Conservation (phyloP, 2,329 filamentous ascomycete species). For the Ophiostoma perfectum region DNA sequence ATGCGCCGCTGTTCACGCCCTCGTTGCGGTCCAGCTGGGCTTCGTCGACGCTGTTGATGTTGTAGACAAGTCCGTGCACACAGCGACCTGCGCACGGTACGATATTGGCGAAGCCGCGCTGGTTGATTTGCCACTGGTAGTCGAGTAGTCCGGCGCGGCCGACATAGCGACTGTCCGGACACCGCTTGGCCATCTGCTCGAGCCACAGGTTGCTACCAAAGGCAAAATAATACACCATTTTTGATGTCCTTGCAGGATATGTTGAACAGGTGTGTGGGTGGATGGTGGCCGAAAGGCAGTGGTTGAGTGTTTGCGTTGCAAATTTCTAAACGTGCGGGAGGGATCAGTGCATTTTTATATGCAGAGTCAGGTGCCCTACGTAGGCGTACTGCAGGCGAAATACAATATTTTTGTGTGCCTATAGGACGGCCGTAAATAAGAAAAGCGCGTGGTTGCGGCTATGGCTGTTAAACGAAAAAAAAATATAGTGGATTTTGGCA, state of each 20-base stretch:
- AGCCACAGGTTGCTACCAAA: conserved; percentile 45
- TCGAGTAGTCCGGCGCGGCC: conserved; percentile 37
- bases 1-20: conserved; percentile 38
- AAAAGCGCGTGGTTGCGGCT: no score
- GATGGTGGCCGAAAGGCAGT: no score
- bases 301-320: no score
- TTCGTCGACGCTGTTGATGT: conserved; percentile 37
- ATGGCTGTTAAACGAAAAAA: no score
- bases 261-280: not conserved
- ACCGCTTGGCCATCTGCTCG: conserved; percentile 42
- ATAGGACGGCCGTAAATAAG: no score
- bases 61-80: conserved; percentile 41
- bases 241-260: no score
- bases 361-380: no score
- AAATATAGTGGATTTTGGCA: no score
- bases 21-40: conserved; percentile 38
- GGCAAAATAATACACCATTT: conserved; percentile 37
- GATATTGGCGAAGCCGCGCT: conserved; percentile 44
- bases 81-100: conserved; percentile 26
- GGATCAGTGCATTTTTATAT: no score
- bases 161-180: conserved; percentile 39
- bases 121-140: conserved; percentile 44
- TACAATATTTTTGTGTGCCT: no score
- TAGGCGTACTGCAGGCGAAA: no score
- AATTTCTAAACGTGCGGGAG: no score